These are phyloP conservation scores for Suillus decipiens DNA, from an alignment of 768 basidiomycete species.

Conservation along the genomic window DNA sequence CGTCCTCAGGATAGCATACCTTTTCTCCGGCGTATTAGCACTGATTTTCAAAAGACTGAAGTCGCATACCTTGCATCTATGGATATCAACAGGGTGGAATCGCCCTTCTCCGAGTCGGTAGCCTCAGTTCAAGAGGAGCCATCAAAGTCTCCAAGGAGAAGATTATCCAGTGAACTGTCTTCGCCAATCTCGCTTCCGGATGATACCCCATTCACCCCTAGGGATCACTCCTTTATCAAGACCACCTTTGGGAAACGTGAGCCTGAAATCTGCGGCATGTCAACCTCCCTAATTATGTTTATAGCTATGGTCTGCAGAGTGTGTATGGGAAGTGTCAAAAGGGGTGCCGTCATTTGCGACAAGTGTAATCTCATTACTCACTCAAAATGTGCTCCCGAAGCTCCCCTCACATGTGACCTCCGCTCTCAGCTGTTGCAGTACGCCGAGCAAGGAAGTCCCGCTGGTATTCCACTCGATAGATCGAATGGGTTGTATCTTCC, in stretches of 20 bases:
- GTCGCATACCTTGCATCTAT: conserved; percentile 50
- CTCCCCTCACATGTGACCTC: conserved; percentile 80
- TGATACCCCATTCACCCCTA: conserved; percentile 51
- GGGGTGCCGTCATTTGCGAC: conserved; percentile 83
- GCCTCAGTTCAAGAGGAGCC: conserved; percentile 43
- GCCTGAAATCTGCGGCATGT: not conserved
- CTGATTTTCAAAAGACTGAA: conserved; percentile 78
- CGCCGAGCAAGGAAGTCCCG: conserved; percentile 64
- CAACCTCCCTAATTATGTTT: conserved; percentile 14
- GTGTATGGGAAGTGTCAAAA: conserved; percentile 79
- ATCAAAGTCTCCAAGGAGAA: conserved; percentile 38
- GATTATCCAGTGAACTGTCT: conserved; percentile 38
- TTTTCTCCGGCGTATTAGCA: conserved; percentile 88
- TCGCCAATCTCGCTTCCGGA: conserved; percentile 27
- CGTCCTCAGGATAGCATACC: conserved; percentile 95
- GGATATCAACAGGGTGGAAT: conserved; percentile 30
- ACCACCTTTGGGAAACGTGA: conserved; percentile 90
- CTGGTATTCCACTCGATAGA: conserved; percentile 56
- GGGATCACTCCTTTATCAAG: conserved; percentile 85
- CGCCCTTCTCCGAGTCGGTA: conserved; percentile 43
- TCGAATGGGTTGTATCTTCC: conserved; percentile 19
- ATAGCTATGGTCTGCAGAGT: conserved; percentile 87
- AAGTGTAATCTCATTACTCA: conserved; percentile 91
- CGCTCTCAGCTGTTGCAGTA: conserved; percentile 82
- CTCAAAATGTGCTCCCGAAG: conserved; percentile 68